Evolutionary conservation across 163 green algal species (phyloP), one percentile per base, ranked within the genome.

Genomic region (Chlamydomonas reinhardtii): DNA sequence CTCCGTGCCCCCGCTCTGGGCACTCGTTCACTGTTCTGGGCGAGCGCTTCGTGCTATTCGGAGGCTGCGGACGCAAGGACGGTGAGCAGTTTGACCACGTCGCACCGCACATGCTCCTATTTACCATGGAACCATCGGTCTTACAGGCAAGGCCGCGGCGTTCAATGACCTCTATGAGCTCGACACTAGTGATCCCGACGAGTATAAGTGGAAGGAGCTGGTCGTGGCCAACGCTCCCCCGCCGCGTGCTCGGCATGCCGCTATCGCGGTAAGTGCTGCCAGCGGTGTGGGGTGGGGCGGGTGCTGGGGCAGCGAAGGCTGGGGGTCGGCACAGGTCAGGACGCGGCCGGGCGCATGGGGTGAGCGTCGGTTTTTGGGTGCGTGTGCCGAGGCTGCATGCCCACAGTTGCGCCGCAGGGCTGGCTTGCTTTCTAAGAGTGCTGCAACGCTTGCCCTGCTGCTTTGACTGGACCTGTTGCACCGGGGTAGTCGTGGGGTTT

Each of bases 131-230:
- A 77, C 32, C 25, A 20, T 39, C 76, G 22, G 29, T 29, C 39
- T 20, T 43, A 69, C 83, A 95, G 95, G 93, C 82, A 96, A 95
- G 84, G 92, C 94, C 15, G 86, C 92, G 22, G 90, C 94, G 0
- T 95, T 98, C 76, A 95, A 94, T 74, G 94, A 97, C 75, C 66
- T 97, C 24, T 93, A 94, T 62, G 89, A 95, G 48, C 91, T 96
- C n/a, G 93, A 97, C 69, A 91, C 91, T 32, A 91, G 73, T 66
- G 91, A 91, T 27, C 73, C 91, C n/a, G 93, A 94, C 43, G 83
- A 90, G 65, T 90, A 88, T 32, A 89, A 89, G 31, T 97, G 94
- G 95, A 87, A 81, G 59, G 59, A 93, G 52, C 68, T 96, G 6
- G 52, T 32, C 31, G 83, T 81, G 5, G 65, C 76, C 4, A 91